These are phyloP conservation scores for Ceratopteris richardii DNA, from an alignment of 75 land plant genomes.

Conservation along the genomic window DNA sequence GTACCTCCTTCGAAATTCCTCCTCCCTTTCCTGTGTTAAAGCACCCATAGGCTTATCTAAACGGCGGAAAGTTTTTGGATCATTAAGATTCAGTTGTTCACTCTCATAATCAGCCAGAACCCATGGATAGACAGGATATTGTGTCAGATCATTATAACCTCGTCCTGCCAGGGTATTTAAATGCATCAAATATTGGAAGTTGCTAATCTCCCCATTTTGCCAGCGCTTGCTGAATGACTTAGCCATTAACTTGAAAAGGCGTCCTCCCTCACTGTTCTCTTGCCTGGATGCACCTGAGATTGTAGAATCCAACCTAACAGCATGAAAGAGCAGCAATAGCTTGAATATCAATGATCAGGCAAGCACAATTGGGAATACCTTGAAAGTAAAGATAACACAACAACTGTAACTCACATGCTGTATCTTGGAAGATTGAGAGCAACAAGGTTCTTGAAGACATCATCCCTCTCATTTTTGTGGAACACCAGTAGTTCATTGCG, in stretches of 20 bases:
- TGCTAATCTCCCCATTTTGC: constrained; percentile 99
- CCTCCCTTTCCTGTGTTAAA: constrained; percentile 84
- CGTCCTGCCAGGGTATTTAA: constrained; percentile 99
- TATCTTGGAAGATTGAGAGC: constrained; percentile 95
- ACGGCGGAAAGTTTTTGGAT: constrained; percentile 66
- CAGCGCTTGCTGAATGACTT: constrained; percentile 96
- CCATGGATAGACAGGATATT: constrained; percentile 99
- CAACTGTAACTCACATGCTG: constrained; percentile 71
- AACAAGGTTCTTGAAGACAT: constrained; percentile 89
- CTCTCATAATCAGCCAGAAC: constrained; percentile 95
- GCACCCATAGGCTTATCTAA: constrained; percentile 99
- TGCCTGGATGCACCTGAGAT: constrained; percentile 96
- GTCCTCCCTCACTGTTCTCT: constrained; percentile 79
- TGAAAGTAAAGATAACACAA: too few relatives aligned
- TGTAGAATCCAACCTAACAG: constrained; percentile 82
- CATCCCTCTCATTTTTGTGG: constrained; percentile 96
- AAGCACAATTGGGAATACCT: too few relatives aligned
- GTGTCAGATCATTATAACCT: constrained; percentile 98
- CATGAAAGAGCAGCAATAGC: background rate
- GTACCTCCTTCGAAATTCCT: constrained; percentile 90
- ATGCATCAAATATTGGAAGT: constrained; percentile 98
- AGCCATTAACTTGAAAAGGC: constrained; percentile 93
- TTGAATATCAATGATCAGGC: background rate
- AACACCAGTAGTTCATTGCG: constrained; percentile 95
- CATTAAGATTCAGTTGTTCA: constrained; percentile 56